These are phyloP conservation scores for Zygoascus flipseniorum DNA, from an alignment of 805 yeast species.

Conservation along the genomic window DNA sequence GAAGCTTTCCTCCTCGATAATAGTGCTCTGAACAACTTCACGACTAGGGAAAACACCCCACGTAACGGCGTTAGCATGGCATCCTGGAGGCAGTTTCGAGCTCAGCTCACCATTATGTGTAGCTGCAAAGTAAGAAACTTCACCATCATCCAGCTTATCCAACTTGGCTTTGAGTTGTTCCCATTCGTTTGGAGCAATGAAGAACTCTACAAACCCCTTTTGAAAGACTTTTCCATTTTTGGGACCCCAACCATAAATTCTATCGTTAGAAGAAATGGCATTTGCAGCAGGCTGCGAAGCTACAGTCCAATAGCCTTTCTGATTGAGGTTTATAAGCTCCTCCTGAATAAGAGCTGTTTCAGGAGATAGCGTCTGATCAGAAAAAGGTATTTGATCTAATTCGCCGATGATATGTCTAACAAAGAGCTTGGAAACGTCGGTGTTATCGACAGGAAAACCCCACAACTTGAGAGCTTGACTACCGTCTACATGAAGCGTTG, in stretches of 20 bases:
- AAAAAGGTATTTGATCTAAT: constrained; percentile 82
- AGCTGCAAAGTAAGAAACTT: constrained; percentile 68
- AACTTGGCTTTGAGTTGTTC: constrained; percentile 47
- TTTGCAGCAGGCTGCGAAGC: constrained; percentile 96
- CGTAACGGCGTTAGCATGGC: constrained; percentile 71
- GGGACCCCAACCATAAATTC: constrained; percentile 97
- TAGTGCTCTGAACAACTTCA: constrained; percentile 85
- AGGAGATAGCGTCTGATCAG: constrained; percentile 73
- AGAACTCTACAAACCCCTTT: constrained; percentile 87
- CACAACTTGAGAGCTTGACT: constrained; percentile 62
- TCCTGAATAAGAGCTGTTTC: constrained; percentile 93
- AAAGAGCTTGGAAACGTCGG: constrained; percentile 61
- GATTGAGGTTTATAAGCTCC: constrained; percentile 71
- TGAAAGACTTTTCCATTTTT: constrained; percentile 80
- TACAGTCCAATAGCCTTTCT: constrained; percentile 69
- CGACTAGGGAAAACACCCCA: constrained; percentile 97
- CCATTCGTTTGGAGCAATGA: constrained; percentile 72
- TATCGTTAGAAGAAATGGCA: constrained; percentile 69
- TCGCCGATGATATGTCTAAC: constrained; percentile 65
- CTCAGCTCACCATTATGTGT: constrained; percentile 49
- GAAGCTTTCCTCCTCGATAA: constrained; percentile 86
- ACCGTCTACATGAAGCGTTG: constrained; percentile 68
- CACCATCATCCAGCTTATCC: constrained; percentile 31
- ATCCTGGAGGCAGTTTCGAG: constrained; percentile 46
- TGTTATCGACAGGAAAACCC: constrained; percentile 61